Percentiles rank a stretch among this genome's conserved stretches.
These are phyloP conservation scores for Lyophyllum shimeji DNA, from an alignment of 768 basidiomycete genomes.

Conservation along the genomic window DNA sequence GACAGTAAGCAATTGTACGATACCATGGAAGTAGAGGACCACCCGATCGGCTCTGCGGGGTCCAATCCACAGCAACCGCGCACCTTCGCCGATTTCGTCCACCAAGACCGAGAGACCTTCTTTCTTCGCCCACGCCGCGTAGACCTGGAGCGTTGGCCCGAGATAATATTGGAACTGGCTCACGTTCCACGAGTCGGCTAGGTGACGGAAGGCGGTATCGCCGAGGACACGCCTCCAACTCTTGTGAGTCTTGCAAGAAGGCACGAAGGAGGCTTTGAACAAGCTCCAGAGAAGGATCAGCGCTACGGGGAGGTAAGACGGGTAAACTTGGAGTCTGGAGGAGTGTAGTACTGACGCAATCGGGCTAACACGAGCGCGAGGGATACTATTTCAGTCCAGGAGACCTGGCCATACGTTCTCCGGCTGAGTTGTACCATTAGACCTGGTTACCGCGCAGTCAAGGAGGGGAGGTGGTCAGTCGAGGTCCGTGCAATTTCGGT, in stretches of 20 bases:
- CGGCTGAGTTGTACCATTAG: too few species aligned
- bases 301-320: constrained; percentile 8
- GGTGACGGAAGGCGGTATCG: constrained; percentile 16
- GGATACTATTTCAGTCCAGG: constrained; percentile 1
- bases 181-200: constrained; percentile 8
- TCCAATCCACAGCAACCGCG: constrained; percentile 34
- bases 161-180: constrained; percentile 22
- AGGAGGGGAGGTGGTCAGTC: too few species aligned
- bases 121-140: constrained; percentile 22
- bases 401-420: constrained; percentile 1
- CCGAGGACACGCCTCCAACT: constrained; percentile 20
- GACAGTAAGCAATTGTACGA: background rate
- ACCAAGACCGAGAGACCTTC: constrained; percentile 18
- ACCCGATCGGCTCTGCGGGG: constrained; percentile 28
- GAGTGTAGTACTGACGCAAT: background rate
- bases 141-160: constrained; percentile 20
- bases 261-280: constrained; percentile 13
- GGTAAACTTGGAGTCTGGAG: background rate
- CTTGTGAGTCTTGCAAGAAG: constrained; percentile 17
- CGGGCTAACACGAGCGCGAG: background rate
- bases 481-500: too few species aligned
- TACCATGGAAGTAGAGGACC: constrained; percentile 32
- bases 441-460: too few species aligned
- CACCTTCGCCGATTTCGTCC: constrained; percentile 28
- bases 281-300: constrained; percentile 15